Percentiles rank a stretch among this genome's conserved stretches.
Conservation (phyloP, 495 filamentous ascomycete genomes). For the Penicillium odoratum region DNA sequence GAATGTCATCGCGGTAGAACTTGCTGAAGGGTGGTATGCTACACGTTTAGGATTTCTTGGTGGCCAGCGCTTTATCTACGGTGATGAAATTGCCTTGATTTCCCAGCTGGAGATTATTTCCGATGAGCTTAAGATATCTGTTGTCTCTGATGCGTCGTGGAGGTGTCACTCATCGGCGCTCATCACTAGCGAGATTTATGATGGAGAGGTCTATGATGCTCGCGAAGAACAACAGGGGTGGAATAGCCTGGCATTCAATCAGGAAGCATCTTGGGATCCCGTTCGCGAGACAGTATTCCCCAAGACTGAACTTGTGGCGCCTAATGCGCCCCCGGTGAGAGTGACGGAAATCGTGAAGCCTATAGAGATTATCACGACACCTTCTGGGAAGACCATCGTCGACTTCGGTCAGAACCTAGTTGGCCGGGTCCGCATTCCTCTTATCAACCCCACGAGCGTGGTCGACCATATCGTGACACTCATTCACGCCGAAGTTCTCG, state of each 20-base stretch:
- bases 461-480: constrained; percentile 30
- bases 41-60: constrained; percentile 48
- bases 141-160: constrained; percentile 49
- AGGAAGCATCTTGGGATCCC: constrained; percentile 19
- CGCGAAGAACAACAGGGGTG: constrained; percentile 29
- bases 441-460: constrained; percentile 25
- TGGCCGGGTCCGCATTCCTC: constrained; percentile 42
- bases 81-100: constrained; percentile 45
- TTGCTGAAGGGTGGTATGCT: constrained; percentile 57
- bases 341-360: constrained; percentile 39
- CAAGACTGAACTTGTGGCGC: constrained; percentile 28
- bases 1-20: constrained; percentile 50
- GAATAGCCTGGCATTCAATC: constrained; percentile 13
- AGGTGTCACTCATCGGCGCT: constrained; percentile 38
- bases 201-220: constrained; percentile 53
- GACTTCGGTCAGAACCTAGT: constrained; percentile 61
- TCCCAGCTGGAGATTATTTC: constrained; percentile 44
- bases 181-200: constrained; percentile 50
- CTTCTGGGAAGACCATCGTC: constrained; percentile 47
- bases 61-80: constrained; percentile 39
- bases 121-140: constrained; percentile 21
- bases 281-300: constrained; percentile 25
- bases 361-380: constrained; percentile 40
- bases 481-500: constrained; percentile 53
- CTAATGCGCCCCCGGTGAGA: constrained; percentile 47